Evolutionary conservation across 1,284 basidiomycete species (phyloP).

Genomic region (Leccinum variabile): DNA sequence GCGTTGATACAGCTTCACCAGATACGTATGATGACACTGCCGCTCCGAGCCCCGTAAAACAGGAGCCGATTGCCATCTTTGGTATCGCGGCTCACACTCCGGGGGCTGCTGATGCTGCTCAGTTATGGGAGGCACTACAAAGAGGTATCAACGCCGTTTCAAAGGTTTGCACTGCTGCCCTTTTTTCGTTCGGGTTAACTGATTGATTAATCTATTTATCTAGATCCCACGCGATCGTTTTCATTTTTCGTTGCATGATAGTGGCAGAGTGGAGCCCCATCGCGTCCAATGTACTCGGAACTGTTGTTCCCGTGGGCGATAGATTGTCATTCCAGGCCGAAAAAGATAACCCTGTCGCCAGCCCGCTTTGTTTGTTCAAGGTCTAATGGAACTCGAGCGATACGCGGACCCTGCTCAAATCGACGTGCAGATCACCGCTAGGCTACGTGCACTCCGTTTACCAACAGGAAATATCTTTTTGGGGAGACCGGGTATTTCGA

Average conservation of each 20-base stretch:
- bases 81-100: conserved; percentile 71
- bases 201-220: conserved; percentile 4
- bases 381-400: no score
- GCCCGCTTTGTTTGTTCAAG: no score
- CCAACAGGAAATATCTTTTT: no score
- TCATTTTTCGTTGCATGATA: conserved; percentile 42
- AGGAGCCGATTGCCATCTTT: conserved; percentile 64
- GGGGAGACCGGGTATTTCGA: no score
- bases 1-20: conserved; percentile 35
- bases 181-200: conserved; percentile 2
- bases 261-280: conserved; percentile 44
- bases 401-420: no score
- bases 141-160: conserved; percentile 57
- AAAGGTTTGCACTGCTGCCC: conserved; percentile 43
- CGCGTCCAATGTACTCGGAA: conserved; percentile 58
- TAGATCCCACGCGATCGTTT: conserved; percentile 66
- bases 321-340: conserved; percentile 44
- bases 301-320: conserved; percentile 53
- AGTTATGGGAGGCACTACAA: conserved; percentile 61
- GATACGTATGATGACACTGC: conserved; percentile 8
- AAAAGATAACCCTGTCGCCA: no score
- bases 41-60: conserved; percentile 22
- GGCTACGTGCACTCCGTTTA: no score
- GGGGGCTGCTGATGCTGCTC: conserved; percentile 46
- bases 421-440: no score